A percentile compares a stretch with the other conserved stretches of the same genome.
These are phyloP conservation scores for Prosopis cineraria DNA, from an alignment of 306 rosid genomes.

Conservation along the genomic window DNA sequence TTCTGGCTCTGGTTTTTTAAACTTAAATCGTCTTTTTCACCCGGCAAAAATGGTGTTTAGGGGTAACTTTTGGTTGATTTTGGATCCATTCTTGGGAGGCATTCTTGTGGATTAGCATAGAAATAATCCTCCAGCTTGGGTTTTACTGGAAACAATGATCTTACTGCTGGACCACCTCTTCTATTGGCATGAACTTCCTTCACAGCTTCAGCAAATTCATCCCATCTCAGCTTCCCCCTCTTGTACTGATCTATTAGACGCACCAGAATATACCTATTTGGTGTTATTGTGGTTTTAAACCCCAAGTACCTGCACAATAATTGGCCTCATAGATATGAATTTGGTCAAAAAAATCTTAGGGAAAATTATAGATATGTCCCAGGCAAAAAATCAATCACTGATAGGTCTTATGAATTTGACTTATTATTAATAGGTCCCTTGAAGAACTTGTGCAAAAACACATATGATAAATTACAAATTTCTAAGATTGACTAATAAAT, in stretches of 20 bases:
- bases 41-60: too few relatives aligned
- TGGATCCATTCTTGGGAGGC: slow-evolving; percentile 14
- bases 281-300: slow-evolving; percentile 54
- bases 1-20: too few relatives aligned
- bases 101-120: slow-evolving; percentile 76
- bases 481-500: neutral
- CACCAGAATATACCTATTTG: slow-evolving; percentile 52
- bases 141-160: slow-evolving; percentile 35
- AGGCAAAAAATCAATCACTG: too few relatives aligned
- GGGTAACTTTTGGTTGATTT: neutral
- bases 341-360: neutral
- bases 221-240: slow-evolving; percentile 54
- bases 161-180: slow-evolving; percentile 50
- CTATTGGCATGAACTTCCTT: slow-evolving; percentile 58
- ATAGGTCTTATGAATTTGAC: too few relatives aligned
- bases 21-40: too few relatives aligned
- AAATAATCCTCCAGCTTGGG: slow-evolving; percentile 72
- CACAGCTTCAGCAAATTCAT: slow-evolving; percentile 47
- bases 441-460: neutral
- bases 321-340: neutral
- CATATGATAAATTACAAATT: neutral
- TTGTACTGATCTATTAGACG: slow-evolving; percentile 52
- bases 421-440: too few relatives aligned
- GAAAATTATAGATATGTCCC: neutral
- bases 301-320: slow-evolving; percentile 56